These are phyloP conservation scores for Cryptococcus sp. DNA, from an alignment of 1,284 basidiomycete species.

Conservation along the genomic window DNA sequence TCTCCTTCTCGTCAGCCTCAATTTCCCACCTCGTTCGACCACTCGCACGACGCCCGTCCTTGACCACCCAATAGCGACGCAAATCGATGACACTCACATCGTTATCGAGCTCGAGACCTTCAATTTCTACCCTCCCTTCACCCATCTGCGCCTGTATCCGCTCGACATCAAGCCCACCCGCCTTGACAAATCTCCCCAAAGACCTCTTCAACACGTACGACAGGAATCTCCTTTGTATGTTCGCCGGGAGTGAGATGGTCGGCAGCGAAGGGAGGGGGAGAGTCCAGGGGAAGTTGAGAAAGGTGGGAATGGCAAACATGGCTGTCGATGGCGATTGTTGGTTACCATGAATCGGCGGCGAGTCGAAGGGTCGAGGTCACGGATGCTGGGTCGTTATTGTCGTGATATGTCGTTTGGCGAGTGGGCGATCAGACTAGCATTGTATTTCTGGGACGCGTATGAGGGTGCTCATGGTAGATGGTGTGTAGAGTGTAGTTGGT, in stretches of 20 bases:
- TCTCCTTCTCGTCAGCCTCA: slow-evolving; percentile 51
- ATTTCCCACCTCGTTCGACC: slow-evolving; percentile 1
- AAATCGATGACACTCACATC: slow-evolving; percentile 52
- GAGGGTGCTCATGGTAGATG: no score
- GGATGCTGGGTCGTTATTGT: neutral
- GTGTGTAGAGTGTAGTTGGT: no score
- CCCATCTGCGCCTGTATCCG: slow-evolving; percentile 90
- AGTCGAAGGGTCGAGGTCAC: neutral
- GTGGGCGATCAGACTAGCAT: no score
- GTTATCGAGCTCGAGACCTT: slow-evolving; percentile 71
- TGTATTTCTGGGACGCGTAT: no score
- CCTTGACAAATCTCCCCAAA: slow-evolving; percentile 78
- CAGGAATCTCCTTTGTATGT: slow-evolving; percentile 81
- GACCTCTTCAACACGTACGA: slow-evolving; percentile 79
- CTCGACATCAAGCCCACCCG: slow-evolving; percentile 77
- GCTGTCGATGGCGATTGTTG: no score
- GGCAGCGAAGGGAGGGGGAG: slow-evolving; percentile 28
- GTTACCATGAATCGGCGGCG: no score
- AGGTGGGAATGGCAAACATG: slow-evolving; percentile 37
- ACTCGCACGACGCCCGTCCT: neutral
- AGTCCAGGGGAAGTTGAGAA: slow-evolving; percentile 32
- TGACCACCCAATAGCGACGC: neutral
- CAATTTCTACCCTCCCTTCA: slow-evolving; percentile 78
- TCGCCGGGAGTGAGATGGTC: slow-evolving; percentile 61
- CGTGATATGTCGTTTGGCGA: no score